Evolutionary conservation across 176 grass and related monocot genomes (phyloP).

Genomic region (Chloris gayana): DNA sequence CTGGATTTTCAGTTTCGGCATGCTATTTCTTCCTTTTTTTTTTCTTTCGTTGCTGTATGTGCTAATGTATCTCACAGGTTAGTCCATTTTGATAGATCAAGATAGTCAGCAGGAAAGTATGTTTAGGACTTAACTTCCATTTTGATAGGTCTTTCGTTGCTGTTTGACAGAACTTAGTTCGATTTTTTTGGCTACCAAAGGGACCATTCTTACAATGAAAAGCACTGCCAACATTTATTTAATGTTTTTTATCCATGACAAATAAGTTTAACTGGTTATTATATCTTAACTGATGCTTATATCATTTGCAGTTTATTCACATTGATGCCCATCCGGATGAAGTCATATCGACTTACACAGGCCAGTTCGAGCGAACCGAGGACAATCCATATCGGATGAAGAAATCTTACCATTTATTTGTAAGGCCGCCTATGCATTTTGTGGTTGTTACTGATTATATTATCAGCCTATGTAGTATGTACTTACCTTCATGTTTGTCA

Average conservation of each 20-base stretch:
- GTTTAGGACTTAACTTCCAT: not conserved
- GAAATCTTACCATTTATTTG: conserved; percentile 62
- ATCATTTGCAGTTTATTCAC: conserved; percentile 54
- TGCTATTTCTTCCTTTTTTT: not conserved
- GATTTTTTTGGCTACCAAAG: conserved; percentile 5
- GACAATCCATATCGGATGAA: conserved; percentile 40
- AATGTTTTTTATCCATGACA: not conserved
- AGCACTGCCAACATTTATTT: not conserved
- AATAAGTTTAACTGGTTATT: conserved; percentile 6
- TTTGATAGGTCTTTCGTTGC: not conserved
- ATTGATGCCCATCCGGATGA: conserved; percentile 44
- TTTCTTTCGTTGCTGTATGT: not conserved
- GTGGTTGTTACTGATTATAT: conserved; percentile 11
- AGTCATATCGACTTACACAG: conserved; percentile 74
- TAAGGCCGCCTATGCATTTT: conserved; percentile 48
- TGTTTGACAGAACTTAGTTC: conserved; percentile 1
- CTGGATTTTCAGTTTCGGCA: not conserved
- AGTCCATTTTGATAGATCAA: conserved; percentile 13
- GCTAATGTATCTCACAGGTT: not conserved
- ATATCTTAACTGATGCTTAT: conserved; percentile 13
- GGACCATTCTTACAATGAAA: conserved; percentile 4
- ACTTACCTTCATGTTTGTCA: conserved; percentile 30
- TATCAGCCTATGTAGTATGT: conserved; percentile 16
- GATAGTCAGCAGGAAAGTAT: not conserved
- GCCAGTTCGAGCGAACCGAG: conserved; percentile 45